phyloP scores from a whole-genome alignment of 768 basidiomycete genomes.

The Terana coerulea region DNA sequence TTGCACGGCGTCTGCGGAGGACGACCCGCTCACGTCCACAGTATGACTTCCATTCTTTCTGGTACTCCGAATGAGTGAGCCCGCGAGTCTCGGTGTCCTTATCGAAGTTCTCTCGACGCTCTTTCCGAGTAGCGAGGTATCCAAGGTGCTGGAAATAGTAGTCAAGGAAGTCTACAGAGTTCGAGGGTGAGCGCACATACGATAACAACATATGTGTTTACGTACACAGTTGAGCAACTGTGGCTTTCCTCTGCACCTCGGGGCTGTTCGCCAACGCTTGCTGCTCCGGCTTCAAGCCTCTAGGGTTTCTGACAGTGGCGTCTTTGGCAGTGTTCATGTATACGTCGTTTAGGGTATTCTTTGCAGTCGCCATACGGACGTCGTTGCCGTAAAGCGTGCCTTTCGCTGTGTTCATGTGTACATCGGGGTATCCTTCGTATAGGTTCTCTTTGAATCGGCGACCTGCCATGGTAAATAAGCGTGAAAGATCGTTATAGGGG shows the following conservation, averaged over 20 bases:
- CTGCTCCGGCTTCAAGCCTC: conserved; percentile 80
- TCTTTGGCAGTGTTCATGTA: conserved; percentile 64
- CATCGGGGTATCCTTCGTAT: conserved; percentile 52
- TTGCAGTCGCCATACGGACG: conserved; percentile 65
- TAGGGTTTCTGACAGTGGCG: conserved; percentile 50
- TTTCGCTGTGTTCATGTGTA: conserved; percentile 81
- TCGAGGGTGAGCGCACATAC: conserved; percentile 7
- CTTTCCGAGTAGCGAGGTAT: conserved; percentile 82
- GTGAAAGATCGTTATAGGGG: not conserved
- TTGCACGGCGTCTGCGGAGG: conserved; percentile 88
- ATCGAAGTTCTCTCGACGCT: conserved; percentile 80
- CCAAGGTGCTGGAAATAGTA: conserved; percentile 97
- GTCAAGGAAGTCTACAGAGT: conserved; percentile 79
- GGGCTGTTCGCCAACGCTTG: conserved; percentile 75
- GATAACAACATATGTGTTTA: conserved; percentile 14
- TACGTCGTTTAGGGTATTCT: conserved; percentile 53
- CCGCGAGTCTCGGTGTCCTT: conserved; percentile 71
- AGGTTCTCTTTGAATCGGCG: conserved; percentile 17
- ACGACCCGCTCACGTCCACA: conserved; percentile 91
- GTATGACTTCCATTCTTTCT: conserved; percentile 88
- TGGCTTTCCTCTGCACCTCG: conserved; percentile 93
- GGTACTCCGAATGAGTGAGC: conserved; percentile 49
- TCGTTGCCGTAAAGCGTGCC: conserved; percentile 45
- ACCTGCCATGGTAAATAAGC: conserved; percentile 6
- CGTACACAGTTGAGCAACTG: conserved; percentile 94